Evolutionary conservation across 768 basidiomycete species (phyloP).

Genomic region (Calocera viscosa): DNA sequence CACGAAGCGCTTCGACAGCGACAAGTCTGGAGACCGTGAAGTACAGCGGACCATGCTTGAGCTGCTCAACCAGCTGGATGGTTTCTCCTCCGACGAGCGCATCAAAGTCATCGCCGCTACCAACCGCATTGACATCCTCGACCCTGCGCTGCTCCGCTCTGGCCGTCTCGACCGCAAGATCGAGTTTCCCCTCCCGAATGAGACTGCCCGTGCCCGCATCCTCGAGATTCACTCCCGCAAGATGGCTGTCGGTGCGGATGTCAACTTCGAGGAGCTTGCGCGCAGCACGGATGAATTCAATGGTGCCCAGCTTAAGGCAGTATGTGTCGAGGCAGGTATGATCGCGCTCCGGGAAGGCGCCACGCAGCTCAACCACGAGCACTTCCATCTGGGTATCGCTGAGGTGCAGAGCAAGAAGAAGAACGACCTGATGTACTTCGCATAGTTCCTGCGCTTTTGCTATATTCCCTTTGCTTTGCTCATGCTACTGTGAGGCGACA

Average conservation of each 20-base stretch:
- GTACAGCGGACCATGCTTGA: constrained; percentile 99
- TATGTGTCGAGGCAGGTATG: constrained; percentile 99
- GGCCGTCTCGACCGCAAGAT: constrained; percentile 97
- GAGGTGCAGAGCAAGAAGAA: constrained; percentile 99
- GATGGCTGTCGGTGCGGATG: constrained; percentile 75
- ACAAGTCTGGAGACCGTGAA: constrained; percentile 97
- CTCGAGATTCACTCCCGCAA: constrained; percentile 95
- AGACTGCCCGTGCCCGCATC: constrained; percentile 90
- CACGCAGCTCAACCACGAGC: constrained; percentile 77
- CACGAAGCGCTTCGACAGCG: constrained; percentile 95
- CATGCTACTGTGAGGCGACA: background rate
- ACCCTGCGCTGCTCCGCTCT: constrained; percentile 94
- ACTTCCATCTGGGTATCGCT: constrained; percentile 85
- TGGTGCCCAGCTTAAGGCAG: constrained; percentile 91
- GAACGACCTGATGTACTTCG: constrained; percentile 92
- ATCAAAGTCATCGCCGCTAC: constrained; percentile 99
- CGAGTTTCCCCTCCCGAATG: constrained; percentile 93
- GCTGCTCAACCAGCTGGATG: constrained; percentile 92
- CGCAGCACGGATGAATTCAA: constrained; percentile 98
- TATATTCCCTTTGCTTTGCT: constrained; percentile 8
- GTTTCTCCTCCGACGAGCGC: constrained; percentile 90
- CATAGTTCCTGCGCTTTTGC: constrained; percentile 28
- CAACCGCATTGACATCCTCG: constrained; percentile 96
- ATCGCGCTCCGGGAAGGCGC: constrained; percentile 91
- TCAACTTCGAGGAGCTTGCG: constrained; percentile 95